Base-by-base conservation (phyloP, 257 asterid genomes). In the Ehretia macrophylla region DNA sequence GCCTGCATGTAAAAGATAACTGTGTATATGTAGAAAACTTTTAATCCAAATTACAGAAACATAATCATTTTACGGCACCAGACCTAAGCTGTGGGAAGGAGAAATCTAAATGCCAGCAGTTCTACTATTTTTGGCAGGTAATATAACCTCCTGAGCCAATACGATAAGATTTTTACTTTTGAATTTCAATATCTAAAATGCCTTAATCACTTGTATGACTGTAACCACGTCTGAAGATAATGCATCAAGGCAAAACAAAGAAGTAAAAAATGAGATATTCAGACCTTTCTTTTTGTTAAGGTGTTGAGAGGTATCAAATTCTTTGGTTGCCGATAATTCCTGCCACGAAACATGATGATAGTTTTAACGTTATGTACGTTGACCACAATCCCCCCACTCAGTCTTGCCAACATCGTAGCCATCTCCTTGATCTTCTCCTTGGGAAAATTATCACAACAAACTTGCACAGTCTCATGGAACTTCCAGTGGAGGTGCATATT, bases 401-500 rank as follows among this genome's bases (percentile, higher is more conserved):
- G 73, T 71, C 99, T 88, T 42, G 97, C 94, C 17, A 89, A 74
- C 95, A 93, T 86, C 59, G 83, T 68, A 1, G 97, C 95, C 96
- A 93, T 86, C 77, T 89, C 97, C 82, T 83, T 93, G 40, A 89
- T 89, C 63, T 83, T 93, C 68, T 89, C 99, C 73, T 88, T 93
- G 27, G 99, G 90, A 60, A 86, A 93, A 72, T 89, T 89, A 72
- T 89, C 96, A 37, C 97, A 89, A 56, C 97, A 85, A 65, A 93
- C 97, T 75, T 93, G 97, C 60, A 93, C 96, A 0, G 99, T 93
- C 73, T 93, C 96, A 4, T 93, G 99, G 79, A 93, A 93, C 85
- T 93, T 93, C 97, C 99, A 89, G 61, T 93, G 99, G 59, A 93
- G 86, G 70, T 93, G 99, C 96, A 93, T 93, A 66, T 93, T 93